Base-by-base conservation (phyloP, 2,329 filamentous ascomycete genomes). In the Microsporum canis region DNA sequence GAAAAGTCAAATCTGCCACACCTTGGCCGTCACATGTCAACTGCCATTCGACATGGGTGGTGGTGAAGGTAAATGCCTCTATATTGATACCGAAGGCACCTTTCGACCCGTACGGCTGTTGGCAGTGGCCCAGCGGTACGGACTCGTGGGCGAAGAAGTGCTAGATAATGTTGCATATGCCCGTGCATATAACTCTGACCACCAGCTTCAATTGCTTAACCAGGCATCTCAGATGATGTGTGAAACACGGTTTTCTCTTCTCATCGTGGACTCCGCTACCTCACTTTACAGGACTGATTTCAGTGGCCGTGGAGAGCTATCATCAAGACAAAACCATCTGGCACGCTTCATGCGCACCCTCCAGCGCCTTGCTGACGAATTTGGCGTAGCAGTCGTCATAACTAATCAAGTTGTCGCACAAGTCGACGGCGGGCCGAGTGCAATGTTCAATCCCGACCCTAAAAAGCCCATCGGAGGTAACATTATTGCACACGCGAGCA, bases 391-490 rank as follows among this genome's bases (percentile, higher is more conserved):
- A 0, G 94, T 99, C 5, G 90, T 99, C 68, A 99, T 99, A 70
- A 97, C 94, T 49, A 99, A 99, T 72, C 94, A 99, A 74, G 94
- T 99, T 34, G 95, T 99, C 45, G 94, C 94, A 7, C 95, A 99
- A 74, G 94, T 99, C 6, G 94, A 99, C 71, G 94, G 94, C 65
- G 94, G 94, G 2, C 91, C 92, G 34, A 92, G 88, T 70, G 86
- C 92, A 64, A 99, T 99, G 94, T 99, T 96, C 80, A 99, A 99
- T 68, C 94, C 95, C 0, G 95, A 99, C 70, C 94, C 94, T 5
- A 99, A 99, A 82, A 99, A 99, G 75, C 94, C 94, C 0, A 96
- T 99, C 72, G 94, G 94, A 67, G 94, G 94, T 65, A 97, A 99
- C 75, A 99, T 99, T 67, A 97, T 99, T 72, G 94, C 95, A 2